phyloP scores from a whole-genome alignment of 257 asterid species.

The Gentiana macrophylla region DNA sequence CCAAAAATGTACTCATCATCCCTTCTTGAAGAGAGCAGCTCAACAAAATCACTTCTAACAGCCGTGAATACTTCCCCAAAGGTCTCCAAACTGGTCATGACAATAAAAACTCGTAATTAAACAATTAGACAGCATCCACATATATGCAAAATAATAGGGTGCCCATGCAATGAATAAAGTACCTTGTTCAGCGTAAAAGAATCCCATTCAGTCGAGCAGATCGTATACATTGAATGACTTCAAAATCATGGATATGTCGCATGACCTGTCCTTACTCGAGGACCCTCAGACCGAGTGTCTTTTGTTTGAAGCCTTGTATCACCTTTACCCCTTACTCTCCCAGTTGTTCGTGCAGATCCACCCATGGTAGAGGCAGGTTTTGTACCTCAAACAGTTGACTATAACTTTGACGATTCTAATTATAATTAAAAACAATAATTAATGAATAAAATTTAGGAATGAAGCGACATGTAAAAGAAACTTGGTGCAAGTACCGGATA shows the following conservation, averaged over 20 bases:
- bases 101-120: slow-evolving; percentile 17
- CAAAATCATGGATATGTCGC: slow-evolving; percentile 36
- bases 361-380: neutral
- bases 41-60: slow-evolving; percentile 57
- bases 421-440: too few relatives aligned
- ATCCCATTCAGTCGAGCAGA: slow-evolving; percentile 81
- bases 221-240: slow-evolving; percentile 50
- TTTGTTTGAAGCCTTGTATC: slow-evolving; percentile 3
- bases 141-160: slow-evolving; percentile 35
- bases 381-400: slow-evolving; percentile 2
- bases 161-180: slow-evolving; percentile 10
- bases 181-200: slow-evolving; percentile 91
- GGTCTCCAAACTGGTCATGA: slow-evolving; percentile 71
- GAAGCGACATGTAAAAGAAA: too few relatives aligned
- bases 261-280: neutral
- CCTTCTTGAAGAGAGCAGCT: slow-evolving; percentile 68
- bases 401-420: slow-evolving; percentile 48
- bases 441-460: too few relatives aligned
- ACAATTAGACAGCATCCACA: slow-evolving; percentile 62
- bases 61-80: slow-evolving; percentile 58
- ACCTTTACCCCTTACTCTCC: slow-evolving; percentile 5
- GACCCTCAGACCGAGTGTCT: neutral
- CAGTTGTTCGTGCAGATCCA: neutral
- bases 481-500: too few relatives aligned
- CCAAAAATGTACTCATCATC: slow-evolving; percentile 62